These are phyloP conservation scores for Starmerella stellata DNA, from an alignment of 805 yeast genomes.

Conservation along the genomic window DNA sequence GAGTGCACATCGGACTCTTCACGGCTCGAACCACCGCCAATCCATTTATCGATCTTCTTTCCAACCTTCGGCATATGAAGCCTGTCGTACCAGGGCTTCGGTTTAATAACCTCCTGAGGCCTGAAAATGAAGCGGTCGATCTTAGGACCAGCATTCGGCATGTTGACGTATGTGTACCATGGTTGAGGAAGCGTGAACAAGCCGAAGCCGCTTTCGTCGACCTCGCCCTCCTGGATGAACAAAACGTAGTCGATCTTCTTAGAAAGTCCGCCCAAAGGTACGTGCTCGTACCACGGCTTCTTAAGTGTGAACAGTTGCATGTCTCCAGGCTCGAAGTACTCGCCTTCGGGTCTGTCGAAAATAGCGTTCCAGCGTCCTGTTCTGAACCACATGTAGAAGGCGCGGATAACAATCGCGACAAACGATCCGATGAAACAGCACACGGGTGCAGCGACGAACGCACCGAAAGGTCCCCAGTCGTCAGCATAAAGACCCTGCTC, in stretches of 20 bases:
- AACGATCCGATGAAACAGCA: constrained; percentile 52
- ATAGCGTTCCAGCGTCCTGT: constrained; percentile 9
- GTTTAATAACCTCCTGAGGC: background rate
- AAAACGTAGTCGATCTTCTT: constrained; percentile 6
- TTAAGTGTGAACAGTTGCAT: constrained; percentile 7
- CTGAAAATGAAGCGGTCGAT: background rate
- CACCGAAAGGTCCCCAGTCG: constrained; percentile 91
- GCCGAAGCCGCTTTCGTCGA: background rate
- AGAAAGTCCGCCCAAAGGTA: constrained; percentile 18
- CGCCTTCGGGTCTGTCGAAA: constrained; percentile 14
- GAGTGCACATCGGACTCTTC: background rate
- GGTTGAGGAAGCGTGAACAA: background rate
- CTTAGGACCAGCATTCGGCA: constrained; percentile 1
- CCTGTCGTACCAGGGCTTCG: constrained; percentile 24
- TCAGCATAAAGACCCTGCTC: constrained; percentile 45
- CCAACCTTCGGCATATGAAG: background rate
- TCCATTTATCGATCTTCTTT: background rate
- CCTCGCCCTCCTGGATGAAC: constrained; percentile 5
- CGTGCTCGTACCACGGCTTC: constrained; percentile 16
- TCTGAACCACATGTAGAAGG: constrained; percentile 8
- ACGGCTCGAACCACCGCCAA: background rate
- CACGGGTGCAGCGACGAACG: constrained; percentile 74
- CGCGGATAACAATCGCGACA: constrained; percentile 28
- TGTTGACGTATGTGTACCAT: background rate
- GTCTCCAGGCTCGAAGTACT: constrained; percentile 7